phyloP scores from a whole-genome alignment of 345 rosid genomes.

The Cardiospermum halicacabum region DNA sequence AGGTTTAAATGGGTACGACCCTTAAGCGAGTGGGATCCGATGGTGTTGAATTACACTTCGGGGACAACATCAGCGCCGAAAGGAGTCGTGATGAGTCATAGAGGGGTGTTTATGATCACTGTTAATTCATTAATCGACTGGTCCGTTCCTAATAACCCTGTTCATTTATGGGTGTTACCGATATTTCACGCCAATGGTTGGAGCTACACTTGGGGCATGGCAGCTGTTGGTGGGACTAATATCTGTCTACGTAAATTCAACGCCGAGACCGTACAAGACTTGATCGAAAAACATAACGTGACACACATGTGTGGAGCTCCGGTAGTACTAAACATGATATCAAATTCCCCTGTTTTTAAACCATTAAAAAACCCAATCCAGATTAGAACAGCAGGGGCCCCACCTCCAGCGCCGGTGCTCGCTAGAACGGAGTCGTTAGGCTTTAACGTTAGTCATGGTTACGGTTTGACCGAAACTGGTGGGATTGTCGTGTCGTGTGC shows the following conservation, averaged over 20 bases:
- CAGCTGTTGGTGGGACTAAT: slow-evolving; percentile 57
- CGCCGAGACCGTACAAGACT: slow-evolving; percentile 23
- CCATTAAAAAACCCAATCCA: slow-evolving; percentile 16
- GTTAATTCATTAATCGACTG: slow-evolving; percentile 35
- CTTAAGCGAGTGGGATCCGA: slow-evolving; percentile 41
- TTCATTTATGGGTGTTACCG: slow-evolving; percentile 58
- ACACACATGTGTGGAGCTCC: slow-evolving; percentile 56
- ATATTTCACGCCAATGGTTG: slow-evolving; percentile 67
- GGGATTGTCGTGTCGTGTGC: background rate
- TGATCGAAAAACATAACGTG: slow-evolving; percentile 41
- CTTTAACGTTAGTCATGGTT: background rate
- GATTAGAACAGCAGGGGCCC: background rate
- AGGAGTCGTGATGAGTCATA: slow-evolving; percentile 50
- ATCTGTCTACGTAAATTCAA: slow-evolving; percentile 45
- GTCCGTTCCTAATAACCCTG: slow-evolving; percentile 35
- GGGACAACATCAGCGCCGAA: slow-evolving; percentile 61
- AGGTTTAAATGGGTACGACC: slow-evolving; percentile 42
- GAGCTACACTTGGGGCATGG: slow-evolving; percentile 53
- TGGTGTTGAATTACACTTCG: slow-evolving; percentile 56
- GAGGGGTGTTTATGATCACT: slow-evolving; percentile 39
- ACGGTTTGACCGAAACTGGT: background rate
- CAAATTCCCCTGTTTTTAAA: slow-evolving; percentile 25
- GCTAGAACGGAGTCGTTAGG: background rate
- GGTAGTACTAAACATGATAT: slow-evolving; percentile 30
- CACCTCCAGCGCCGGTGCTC: background rate